These are phyloP conservation scores for Angomonas deanei DNA, from an alignment of 208 protist species.

Conservation along the genomic window DNA sequence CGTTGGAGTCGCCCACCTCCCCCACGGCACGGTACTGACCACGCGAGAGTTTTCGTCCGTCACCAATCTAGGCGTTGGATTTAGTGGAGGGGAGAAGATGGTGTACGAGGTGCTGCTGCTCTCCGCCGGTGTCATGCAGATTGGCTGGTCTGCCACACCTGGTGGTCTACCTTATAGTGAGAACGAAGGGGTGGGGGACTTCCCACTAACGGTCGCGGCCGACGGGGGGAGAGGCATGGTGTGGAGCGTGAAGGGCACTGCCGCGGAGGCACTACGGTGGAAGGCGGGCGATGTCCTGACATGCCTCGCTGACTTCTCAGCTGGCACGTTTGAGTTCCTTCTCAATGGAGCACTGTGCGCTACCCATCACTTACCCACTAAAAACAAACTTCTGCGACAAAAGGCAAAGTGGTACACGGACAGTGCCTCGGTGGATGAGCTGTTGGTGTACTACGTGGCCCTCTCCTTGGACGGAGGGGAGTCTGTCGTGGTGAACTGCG, in stretches of 20 bases:
- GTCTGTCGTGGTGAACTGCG: constrained; percentile 21
- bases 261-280: constrained; percentile 15
- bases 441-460: constrained; percentile 19
- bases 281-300: constrained; percentile 15
- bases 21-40: constrained; percentile 19
- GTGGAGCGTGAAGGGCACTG: constrained; percentile 15
- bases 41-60: constrained; percentile 19
- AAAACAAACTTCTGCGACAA: constrained; percentile 3
- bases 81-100: constrained; percentile 10
- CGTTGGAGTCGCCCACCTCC: constrained; percentile 4
- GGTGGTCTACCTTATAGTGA: constrained; percentile 11
- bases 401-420: constrained; percentile 14
- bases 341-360: constrained; percentile 17
- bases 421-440: constrained; percentile 11
- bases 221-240: constrained; percentile 20
- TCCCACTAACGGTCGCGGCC: constrained; percentile 18
- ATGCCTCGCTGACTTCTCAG: constrained; percentile 20
- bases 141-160: constrained; percentile 22
- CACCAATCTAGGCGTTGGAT: constrained; percentile 1
- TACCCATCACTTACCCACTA: constrained; percentile 12
- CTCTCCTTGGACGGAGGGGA: constrained; percentile 17
- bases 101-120: constrained; percentile 29
- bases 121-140: constrained; percentile 22
- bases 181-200: constrained; percentile 31
- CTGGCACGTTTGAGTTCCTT: constrained; percentile 18